Conservation (phyloP, 2,329 filamentous ascomycete species). For the Xylariaceae sp. region DNA sequence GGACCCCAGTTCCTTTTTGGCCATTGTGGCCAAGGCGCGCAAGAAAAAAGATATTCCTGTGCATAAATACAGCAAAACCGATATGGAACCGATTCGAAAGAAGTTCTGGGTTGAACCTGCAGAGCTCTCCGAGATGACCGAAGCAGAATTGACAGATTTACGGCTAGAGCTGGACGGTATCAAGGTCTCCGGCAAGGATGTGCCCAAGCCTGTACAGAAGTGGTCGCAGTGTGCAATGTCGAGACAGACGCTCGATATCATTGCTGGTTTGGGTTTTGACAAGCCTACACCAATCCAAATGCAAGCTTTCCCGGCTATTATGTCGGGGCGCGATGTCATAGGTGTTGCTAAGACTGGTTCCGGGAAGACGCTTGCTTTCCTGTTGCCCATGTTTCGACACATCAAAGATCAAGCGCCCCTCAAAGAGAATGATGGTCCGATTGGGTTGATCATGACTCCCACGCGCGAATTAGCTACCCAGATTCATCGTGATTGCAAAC, state of each 20-base stretch:
- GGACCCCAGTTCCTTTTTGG: slow-evolving; percentile 45
- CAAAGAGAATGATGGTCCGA: slow-evolving; percentile 79
- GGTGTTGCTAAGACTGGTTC: slow-evolving; percentile 97
- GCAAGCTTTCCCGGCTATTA: slow-evolving; percentile 89
- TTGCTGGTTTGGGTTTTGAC: slow-evolving; percentile 77
- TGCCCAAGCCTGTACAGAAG: slow-evolving; percentile 90
- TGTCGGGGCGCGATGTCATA: slow-evolving; percentile 93
- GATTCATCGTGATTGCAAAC: slow-evolving; percentile 91
- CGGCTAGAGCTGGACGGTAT: slow-evolving; percentile 90
- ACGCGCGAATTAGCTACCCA: slow-evolving; percentile 92
- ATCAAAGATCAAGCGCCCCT: slow-evolving; percentile 89
- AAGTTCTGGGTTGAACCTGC: slow-evolving; percentile 91
- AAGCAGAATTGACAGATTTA: slow-evolving; percentile 77
- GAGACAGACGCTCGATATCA: slow-evolving; percentile 79
- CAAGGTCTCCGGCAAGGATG: slow-evolving; percentile 82
- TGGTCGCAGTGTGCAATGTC: slow-evolving; percentile 95
- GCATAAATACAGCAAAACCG: slow-evolving; percentile 80
- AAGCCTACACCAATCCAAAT: slow-evolving; percentile 91
- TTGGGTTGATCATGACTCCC: slow-evolving; percentile 86
- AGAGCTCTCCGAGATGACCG: slow-evolving; percentile 77
- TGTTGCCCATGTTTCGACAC: slow-evolving; percentile 95
- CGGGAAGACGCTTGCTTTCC: slow-evolving; percentile 93
- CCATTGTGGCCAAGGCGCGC: slow-evolving; percentile 54
- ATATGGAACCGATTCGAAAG: slow-evolving; percentile 83
- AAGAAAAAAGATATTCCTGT: slow-evolving; percentile 96